phyloP scores from a whole-genome alignment of 805 yeast genomes.

The Saccharomycopsis sp. region DNA sequence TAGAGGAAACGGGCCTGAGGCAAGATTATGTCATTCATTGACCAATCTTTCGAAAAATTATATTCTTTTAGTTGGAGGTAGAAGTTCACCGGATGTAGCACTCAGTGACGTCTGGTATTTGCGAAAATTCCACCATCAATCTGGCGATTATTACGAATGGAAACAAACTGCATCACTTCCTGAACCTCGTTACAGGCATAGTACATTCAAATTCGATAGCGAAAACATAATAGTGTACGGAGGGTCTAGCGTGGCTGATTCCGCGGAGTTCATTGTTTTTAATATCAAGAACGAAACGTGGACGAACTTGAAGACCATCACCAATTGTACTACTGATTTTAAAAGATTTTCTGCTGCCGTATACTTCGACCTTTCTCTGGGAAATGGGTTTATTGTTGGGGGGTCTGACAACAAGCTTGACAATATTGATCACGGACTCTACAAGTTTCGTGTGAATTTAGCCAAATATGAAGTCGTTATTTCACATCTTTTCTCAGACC shows the following conservation, averaged over 20 bases:
- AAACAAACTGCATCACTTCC: constrained; percentile 33
- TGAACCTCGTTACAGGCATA: constrained; percentile 45
- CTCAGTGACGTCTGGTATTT: constrained; percentile 41
- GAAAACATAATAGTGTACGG: constrained; percentile 43
- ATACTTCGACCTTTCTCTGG: background rate
- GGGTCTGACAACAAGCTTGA: constrained; percentile 31
- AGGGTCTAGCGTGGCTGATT: constrained; percentile 31
- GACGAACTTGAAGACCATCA: constrained; percentile 23
- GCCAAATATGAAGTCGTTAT: constrained; percentile 23
- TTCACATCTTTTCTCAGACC: constrained; percentile 23
- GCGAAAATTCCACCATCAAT: constrained; percentile 5
- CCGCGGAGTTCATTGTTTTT: constrained; percentile 23
- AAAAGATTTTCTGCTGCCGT: constrained; percentile 1
- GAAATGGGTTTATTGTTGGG: constrained; percentile 41
- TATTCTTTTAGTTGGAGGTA: constrained; percentile 55
- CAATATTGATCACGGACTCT: constrained; percentile 26
- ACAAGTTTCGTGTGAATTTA: constrained; percentile 29
- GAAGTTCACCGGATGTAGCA: constrained; percentile 49
- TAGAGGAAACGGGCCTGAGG: constrained; percentile 21
- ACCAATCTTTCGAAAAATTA: constrained; percentile 29
- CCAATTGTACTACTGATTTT: constrained; percentile 8
- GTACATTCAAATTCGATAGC: constrained; percentile 29
- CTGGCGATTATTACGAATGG: constrained; percentile 35
- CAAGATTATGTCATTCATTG: constrained; percentile 56
- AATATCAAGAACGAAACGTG: constrained; percentile 22